These are phyloP conservation scores for Picea abies DNA, from an alignment of 83 land plant species.

Conservation along the genomic window DNA sequence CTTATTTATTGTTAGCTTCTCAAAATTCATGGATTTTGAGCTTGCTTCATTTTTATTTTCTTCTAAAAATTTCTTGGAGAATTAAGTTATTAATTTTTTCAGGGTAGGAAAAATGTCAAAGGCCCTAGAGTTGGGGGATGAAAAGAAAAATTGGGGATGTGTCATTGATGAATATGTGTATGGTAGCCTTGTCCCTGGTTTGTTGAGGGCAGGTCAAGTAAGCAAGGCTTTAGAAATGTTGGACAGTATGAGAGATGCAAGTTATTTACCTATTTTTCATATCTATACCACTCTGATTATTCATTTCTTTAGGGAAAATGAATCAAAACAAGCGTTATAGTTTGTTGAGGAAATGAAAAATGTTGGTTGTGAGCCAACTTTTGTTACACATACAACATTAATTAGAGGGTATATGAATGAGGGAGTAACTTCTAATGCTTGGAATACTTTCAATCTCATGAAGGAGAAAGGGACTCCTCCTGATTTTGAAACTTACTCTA, in stretches of 20 bases:
- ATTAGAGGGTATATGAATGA: too few relatives aligned
- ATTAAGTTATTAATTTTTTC: too few relatives aligned
- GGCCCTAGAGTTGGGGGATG: conserved; percentile 33
- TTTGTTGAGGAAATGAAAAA: conserved; percentile 21
- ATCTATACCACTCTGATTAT: conserved; percentile 43
- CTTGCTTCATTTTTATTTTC: too few relatives aligned
- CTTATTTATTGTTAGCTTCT: too few relatives aligned
- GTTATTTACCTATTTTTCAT: conserved; percentile 40
- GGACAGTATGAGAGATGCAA: conserved; percentile 33
- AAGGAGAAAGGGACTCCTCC: conserved; percentile 44
- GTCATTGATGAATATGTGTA: conserved; percentile 29
- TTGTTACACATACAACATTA: too few relatives aligned
- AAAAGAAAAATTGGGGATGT: conserved; percentile 26
- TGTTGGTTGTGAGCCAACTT: too few relatives aligned
- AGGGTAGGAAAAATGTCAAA: conserved; percentile 45
- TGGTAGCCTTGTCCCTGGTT: conserved; percentile 51
- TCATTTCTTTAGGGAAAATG: conserved; percentile 37
- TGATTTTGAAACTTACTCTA: conserved; percentile 53
- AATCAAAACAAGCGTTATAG: conserved; percentile 27
- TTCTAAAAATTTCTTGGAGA: too few relatives aligned
- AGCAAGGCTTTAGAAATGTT: conserved; percentile 50
- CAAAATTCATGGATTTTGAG: too few relatives aligned
- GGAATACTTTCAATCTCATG: too few relatives aligned
- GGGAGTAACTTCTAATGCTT: too few relatives aligned
- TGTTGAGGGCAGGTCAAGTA: conserved; percentile 24